Evolutionary conservation across 768 basidiomycete genomes (phyloP), one percentile per base, ranked within the genome.

Genomic region (Ramaria sp.): DNA sequence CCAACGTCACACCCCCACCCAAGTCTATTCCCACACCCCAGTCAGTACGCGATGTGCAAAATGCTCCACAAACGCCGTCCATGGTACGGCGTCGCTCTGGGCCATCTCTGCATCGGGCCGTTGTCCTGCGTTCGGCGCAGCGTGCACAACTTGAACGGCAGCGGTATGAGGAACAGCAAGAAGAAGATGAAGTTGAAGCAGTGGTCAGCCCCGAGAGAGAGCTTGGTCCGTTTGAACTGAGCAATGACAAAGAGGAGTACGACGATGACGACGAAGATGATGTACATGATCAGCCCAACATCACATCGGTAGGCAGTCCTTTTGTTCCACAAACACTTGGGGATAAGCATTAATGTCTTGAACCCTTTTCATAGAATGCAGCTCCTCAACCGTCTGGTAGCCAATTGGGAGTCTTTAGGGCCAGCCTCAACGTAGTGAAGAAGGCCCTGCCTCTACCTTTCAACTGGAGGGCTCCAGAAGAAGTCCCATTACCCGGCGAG

Each of bases 51-150:
- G 9, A 22, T 33, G 12, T 47, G 69, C 56, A 62, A 62, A 13
- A 65, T 61, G 20, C 51, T 41, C 34, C 60, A 58, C 59, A 22
- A 73, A 71, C 27, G 62, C 67, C n/a, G 41, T 63, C 34, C 56
- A 69, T 49, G 5, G 20, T 4, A 48, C 37, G 20, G 39, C 63
- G 66, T 22, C 58, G 57, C 11, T 63, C 66, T 4, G 71, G 78
- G 0, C 72, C 73, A 15, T 81, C 80, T 2, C 69, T 88, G 1
- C 85, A 88, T 62, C 79, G 80, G 12, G 82, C 83, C 0, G 86
- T 88, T 1, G 71, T 88, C 10, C 79, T 88, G 12, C 76, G 84
- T 10, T 84, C 82, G 39, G 84, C 83, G 0, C 84, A 87, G 63
- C 73, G 83, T 13, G 79, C 79, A 0, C 76, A 79, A 0, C 55